phyloP scores from a whole-genome alignment of 148 eudicot species.

The Rhododendron simsii region DNA sequence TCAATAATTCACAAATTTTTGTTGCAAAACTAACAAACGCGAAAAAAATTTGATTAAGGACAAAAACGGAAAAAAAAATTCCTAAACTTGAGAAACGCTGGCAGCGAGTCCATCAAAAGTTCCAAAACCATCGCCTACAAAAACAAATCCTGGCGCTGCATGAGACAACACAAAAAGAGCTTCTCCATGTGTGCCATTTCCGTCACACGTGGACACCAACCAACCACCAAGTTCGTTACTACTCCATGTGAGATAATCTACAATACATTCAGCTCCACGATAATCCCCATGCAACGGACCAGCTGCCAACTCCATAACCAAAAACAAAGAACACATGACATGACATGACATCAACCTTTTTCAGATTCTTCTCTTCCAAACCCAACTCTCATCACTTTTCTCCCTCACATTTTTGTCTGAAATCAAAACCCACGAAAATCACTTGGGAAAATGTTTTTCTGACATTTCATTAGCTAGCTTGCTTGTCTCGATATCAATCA shows the following conservation, averaged over 20 bases:
- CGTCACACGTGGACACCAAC: background rate
- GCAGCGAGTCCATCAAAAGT: no score
- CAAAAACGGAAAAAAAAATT: no score
- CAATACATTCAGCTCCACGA: background rate
- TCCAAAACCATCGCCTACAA: no score
- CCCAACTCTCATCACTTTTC: background rate
- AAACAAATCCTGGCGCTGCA: background rate
- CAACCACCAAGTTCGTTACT: background rate
- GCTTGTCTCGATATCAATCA: background rate
- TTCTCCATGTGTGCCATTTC: background rate
- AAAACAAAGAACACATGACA: background rate
- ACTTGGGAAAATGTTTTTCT: background rate
- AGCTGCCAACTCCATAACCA: background rate
- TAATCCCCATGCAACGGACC: background rate
- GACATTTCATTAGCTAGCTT: background rate
- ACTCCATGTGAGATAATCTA: background rate
- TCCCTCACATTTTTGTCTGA: background rate
- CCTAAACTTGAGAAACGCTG: no score
- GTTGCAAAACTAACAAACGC: no score
- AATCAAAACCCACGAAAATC: background rate
- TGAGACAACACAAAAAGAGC: background rate
- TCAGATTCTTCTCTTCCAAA: background rate
- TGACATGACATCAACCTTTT: background rate
- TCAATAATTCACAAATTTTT: no score
- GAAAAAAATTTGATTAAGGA: no score